phyloP scores from a whole-genome alignment of 768 basidiomycete species.

The Mrakia frigida region DNA sequence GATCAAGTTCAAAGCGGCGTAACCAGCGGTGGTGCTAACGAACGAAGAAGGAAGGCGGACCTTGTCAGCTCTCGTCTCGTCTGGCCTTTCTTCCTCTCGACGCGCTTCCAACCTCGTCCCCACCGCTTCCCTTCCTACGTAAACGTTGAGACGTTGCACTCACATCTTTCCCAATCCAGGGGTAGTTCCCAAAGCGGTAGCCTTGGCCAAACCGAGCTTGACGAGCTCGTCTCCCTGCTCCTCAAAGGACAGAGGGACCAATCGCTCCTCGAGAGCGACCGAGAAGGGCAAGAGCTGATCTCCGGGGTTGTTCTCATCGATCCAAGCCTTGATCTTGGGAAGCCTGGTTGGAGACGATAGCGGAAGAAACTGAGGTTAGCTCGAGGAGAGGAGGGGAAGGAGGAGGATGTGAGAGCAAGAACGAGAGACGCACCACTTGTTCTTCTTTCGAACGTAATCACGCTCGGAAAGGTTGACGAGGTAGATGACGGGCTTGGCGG shows the following conservation, averaged over 20 bases:
- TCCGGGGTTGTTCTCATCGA: constrained; percentile 91
- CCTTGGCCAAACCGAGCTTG: constrained; percentile 51
- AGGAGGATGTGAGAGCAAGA: neutral
- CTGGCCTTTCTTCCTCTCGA: neutral
- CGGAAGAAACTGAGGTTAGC: constrained; percentile 13
- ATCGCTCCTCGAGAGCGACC: constrained; percentile 87
- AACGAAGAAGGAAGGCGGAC: neutral
- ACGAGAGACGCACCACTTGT: constrained; percentile 73
- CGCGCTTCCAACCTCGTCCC: neutral
- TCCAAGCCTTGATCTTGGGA: constrained; percentile 96
- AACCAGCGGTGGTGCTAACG: constrained; percentile 72
- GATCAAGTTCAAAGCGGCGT: constrained; percentile 78
- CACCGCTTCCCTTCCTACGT: neutral
- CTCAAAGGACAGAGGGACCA: constrained; percentile 61
- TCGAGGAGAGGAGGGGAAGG: neutral
- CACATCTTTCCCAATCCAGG: constrained; percentile 77
- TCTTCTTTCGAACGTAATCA: constrained; percentile 95
- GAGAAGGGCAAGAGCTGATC: constrained; percentile 96
- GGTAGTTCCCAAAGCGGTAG: constrained; percentile 48
- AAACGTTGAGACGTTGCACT: neutral
- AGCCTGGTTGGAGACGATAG: constrained; percentile 53
- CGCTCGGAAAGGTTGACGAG: constrained; percentile 93
- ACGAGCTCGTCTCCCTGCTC: constrained; percentile 69
- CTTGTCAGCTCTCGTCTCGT: neutral
- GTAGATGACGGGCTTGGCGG: constrained; percentile 95